A percentile compares a stretch with the other conserved stretches of the same genome.
phyloP scores from a whole-genome alignment of 2,329 filamentous ascomycete genomes.

The Nemania sp. region DNA sequence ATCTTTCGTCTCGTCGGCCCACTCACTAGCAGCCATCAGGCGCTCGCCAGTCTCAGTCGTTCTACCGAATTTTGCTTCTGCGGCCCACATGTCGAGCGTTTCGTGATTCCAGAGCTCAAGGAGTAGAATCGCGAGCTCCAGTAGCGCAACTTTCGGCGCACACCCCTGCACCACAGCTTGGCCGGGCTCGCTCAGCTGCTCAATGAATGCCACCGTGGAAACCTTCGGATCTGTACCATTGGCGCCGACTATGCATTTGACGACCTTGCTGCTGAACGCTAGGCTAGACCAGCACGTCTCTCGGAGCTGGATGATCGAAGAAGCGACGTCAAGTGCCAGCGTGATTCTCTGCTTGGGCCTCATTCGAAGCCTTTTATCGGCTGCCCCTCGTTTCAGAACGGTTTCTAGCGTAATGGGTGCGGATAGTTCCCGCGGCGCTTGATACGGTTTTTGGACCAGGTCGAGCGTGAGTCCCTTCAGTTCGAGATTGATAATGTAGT shows the following conservation, averaged over 20 bases:
- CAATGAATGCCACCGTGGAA: conserved; percentile 2
- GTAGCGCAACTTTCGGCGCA: conserved; percentile 26
- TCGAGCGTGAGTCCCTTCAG: neutral
- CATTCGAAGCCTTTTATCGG: neutral
- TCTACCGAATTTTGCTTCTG: neutral
- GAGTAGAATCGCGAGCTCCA: conserved; percentile 36
- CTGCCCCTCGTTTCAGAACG: neutral
- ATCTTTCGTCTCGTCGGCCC: neutral
- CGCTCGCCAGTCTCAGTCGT: neutral
- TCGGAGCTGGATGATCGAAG: conserved; percentile 13
- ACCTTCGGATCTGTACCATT: neutral
- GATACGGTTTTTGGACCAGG: neutral
- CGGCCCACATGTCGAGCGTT: conserved; percentile 21
- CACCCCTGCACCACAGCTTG: neutral
- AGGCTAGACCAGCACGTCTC: conserved; percentile 13
- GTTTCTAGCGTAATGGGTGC: neutral
- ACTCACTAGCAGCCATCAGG: neutral
- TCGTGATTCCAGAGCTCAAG: conserved; percentile 35
- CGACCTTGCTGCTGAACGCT: conserved; percentile 9
- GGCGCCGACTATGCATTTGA: neutral
- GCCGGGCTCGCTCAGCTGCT: conserved; percentile 1
- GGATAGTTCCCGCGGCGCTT: neutral
- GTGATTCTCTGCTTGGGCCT: neutral
- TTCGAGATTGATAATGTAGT: neutral
- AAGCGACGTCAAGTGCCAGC: conserved; percentile 13